Base-by-base conservation (phyloP, 75 land plant species). In the Selaginella tamariscina region DNA sequence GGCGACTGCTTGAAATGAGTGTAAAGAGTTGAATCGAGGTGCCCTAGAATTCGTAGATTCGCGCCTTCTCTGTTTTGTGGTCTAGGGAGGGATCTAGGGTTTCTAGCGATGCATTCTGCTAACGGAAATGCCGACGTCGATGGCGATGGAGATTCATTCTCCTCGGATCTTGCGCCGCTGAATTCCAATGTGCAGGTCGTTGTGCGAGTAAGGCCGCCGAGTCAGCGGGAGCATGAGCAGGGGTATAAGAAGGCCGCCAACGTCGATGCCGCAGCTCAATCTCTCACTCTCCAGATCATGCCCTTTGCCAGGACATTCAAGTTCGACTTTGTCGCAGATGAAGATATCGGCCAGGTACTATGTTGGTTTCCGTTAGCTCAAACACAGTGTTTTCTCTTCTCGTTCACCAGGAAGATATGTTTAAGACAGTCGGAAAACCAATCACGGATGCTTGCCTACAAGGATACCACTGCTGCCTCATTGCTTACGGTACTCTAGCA, bases 401-500 rank as follows among this genome's bases (percentile, higher is more conserved):
- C 27, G 13, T 27, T 68, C 13, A 18, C 11, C 73, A 71, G 73
- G 73, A 71, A 39, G 73, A 71, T 57, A 71, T 71, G 33, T 71
- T 71, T 28, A 26, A 24, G 1, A 20, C 54, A 1, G 73, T 71
- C 29, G 73, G 73, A 27, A 71, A 71, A 54, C 73, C 73, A 26
- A 71, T 71, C 32, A 64, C 73, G n/a, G 69, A 71, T 65, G 73
- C 73, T 64, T 71, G 73, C 31, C 32, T 71, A n/a, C 73, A 71
- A 64, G 73, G 73, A 32, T 71, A 71, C 31, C 73, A 71, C 27
- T 71, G 73, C 56, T 71, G 73, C 29, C 73, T 71, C 29, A 71
- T 71, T 39, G 73, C 73, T 8, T 71, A 71, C 29, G 73, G 73
- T 64, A 65, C 2, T 31, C 30, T 21, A 65, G 8, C 2, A 29